Base-by-base conservation (phyloP, 75 land plant species). In the Gnetum montanum region DNA sequence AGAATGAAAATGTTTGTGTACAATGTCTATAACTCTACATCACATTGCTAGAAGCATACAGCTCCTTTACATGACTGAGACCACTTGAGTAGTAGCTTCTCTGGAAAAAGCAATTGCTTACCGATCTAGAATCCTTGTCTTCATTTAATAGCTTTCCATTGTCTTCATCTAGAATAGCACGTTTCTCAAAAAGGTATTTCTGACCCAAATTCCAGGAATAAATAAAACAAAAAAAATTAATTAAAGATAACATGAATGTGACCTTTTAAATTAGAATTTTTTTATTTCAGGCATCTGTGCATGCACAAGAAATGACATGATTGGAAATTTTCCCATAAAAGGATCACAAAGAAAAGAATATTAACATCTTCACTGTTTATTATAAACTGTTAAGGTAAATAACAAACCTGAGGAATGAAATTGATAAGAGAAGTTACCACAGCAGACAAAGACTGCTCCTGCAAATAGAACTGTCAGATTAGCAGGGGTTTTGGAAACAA, bases 71-170 rank as follows among this genome's bases (percentile, higher is more conserved):
- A 10, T 10, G 41, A 10, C 10, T 10, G 41, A 40, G 15, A 10
- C 41, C 41, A 40, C 10, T 40, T 10, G 10, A 11, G 20, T 15
- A 49, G 15, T 49, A 8, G 15, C n/a, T n/a, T n/a, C n/a, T n/a
- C n/a, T 2, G 41, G 7, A 38, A 38, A 6, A 38, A 38, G 15
- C 41, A 12, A 10, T 3, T 38, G 4, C 41, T 8, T 38, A 93
- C 98, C 59, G 95, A 82, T 74, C 98, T 74, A 10, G 79, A 62
- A 34, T 93, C 98, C 64, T 75, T 68, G 22, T 88, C 98, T 65
- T 94, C 98, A 84, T 94, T 94, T 60, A 94, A 79, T 11, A 82
- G 70, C 54, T 89, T 94, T 35, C 90, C 85, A 28, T 80, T 85
- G 54, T 82, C 79, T 47, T 59, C 80, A 85, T 88, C 80, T 37